These are phyloP conservation scores for Kazachstania martiniae DNA, from an alignment of 805 yeast species.

Conservation along the genomic window DNA sequence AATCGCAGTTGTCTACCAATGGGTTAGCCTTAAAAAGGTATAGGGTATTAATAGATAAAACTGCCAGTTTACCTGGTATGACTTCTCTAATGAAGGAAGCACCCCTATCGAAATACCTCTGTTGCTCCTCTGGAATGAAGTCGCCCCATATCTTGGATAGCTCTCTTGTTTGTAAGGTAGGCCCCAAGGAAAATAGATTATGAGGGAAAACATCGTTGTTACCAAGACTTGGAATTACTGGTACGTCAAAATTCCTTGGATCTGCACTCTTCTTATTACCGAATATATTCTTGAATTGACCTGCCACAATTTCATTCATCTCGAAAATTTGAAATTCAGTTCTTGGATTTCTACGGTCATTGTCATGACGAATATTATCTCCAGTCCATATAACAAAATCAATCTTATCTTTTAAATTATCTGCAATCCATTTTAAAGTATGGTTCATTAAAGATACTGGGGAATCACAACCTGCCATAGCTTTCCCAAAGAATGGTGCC, in stretches of 20 bases:
- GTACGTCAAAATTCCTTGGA: slow-evolving; percentile 36
- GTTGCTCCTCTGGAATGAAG: slow-evolving; percentile 67
- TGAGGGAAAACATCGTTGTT: slow-evolving; percentile 88
- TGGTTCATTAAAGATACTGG: slow-evolving; percentile 50
- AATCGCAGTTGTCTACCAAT: slow-evolving; percentile 69
- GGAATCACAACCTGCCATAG: slow-evolving; percentile 68
- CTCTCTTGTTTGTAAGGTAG: slow-evolving; percentile 78
- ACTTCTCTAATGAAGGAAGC: slow-evolving; percentile 68
- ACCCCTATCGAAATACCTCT: slow-evolving; percentile 63
- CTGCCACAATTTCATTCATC: slow-evolving; percentile 50
- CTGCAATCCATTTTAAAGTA: slow-evolving; percentile 57
- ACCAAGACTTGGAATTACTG: slow-evolving; percentile 64
- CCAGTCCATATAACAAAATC: slow-evolving; percentile 91
- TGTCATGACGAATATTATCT: slow-evolving; percentile 78
- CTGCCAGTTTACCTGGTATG: slow-evolving; percentile 70
- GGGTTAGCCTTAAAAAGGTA: slow-evolving; percentile 72
- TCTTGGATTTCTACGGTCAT: slow-evolving; percentile 65
- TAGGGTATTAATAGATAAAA: slow-evolving; percentile 67
- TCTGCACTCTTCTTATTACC: slow-evolving; percentile 34
- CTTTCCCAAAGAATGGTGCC: slow-evolving; percentile 66
- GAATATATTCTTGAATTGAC: slow-evolving; percentile 41
- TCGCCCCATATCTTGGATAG: slow-evolving; percentile 61
- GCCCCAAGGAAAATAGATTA: slow-evolving; percentile 76
- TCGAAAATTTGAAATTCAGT: slow-evolving; percentile 61
- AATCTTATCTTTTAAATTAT: slow-evolving; percentile 58